These are phyloP conservation scores for Margaritispora aquatica DNA, from an alignment of 495 filamentous ascomycete genomes.

Conservation along the genomic window DNA sequence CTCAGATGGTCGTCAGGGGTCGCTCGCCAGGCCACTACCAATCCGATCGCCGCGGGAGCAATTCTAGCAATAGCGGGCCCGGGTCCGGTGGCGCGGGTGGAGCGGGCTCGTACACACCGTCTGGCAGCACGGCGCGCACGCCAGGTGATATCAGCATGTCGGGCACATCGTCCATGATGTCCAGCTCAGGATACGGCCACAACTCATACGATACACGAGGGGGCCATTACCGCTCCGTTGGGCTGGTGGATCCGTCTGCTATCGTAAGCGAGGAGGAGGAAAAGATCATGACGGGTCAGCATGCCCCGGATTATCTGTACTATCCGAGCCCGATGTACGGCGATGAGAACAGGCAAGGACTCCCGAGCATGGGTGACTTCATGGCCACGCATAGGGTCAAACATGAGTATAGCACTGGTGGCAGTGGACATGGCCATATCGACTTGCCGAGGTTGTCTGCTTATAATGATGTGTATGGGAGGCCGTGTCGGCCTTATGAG, in stretches of 20 bases:
- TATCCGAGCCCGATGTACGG: constrained; percentile 21
- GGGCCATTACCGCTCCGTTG: constrained; percentile 13
- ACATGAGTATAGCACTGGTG: constrained; percentile 11
- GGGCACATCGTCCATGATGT: constrained; percentile 14
- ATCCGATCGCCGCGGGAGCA: constrained; percentile 67
- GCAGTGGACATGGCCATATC: constrained; percentile 8
- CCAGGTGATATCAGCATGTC: constrained; percentile 22
- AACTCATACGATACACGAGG: constrained; percentile 11
- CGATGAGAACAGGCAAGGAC: constrained; percentile 9
- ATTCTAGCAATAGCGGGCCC: constrained; percentile 65
- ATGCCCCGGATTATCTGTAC: constrained; percentile 20
- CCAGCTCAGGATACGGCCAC: constrained; percentile 1
- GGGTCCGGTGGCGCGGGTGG: constrained; percentile 47
- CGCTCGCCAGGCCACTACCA: constrained; percentile 92
- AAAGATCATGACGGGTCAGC: constrained; percentile 21
- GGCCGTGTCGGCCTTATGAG: constrained; percentile 24
- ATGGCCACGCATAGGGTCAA: constrained; percentile 17
- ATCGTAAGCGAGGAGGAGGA: constrained; percentile 22
- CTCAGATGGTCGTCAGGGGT: constrained; percentile 88
- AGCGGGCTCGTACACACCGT: constrained; percentile 35
- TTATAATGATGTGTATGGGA: constrained; percentile 8
- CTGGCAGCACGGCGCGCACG: constrained; percentile 18
- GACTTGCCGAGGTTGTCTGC: constrained; percentile 19
- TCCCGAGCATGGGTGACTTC: constrained; percentile 15
- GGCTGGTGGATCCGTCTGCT: constrained; percentile 23